Evolutionary conservation across 768 basidiomycete species (phyloP), one percentile per base, ranked within the genome.

Genomic region (Lactarius hengduanensis): DNA sequence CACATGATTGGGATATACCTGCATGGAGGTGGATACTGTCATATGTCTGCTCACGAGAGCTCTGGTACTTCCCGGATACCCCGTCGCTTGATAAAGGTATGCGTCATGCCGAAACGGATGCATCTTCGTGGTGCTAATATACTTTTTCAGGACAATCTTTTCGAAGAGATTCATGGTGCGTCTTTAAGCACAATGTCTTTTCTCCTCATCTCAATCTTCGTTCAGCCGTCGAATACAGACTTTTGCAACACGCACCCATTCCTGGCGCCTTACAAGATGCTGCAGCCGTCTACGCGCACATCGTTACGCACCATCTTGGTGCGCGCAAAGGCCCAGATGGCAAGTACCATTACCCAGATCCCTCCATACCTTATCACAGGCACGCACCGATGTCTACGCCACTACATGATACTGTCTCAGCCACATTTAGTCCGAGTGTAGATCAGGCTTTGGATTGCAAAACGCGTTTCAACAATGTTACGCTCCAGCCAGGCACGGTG

Each of bases 21-120:
- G 73, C 84, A 85, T 59, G 83, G 84, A 26, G 83, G 84, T 22
- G 84, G 82, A 16, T 85, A 83, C 64, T 83, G 81, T 68, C 84
- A 85, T 67, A 83, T 84, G 82, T 84, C 83, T 28, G 84, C 82
- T 0, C 83, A 84, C 62, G 84, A 85, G 71, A 74, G 72, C 9
- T 75, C 80, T 41, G 70, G 78, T 26, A 82, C 83, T 4, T 84
- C 82, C 2, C 76, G 80, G 60, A 81, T 85, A 57, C 83, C 83
- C 13, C 74, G 81, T 32, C 76, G 80, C 22, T 68, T 84, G 7
- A 77, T 83, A 53, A 76, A 80, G 74, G 83, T 80, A 59, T 2
- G 72, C 54, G 11, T 26, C 28, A 4, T 55, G 40, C 32, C 16
- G 13, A 3, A 28, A 8, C 3, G 3, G 4, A 50, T 56, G 56